These are phyloP conservation scores for Xylaria sp. DNA, from an alignment of 2,329 filamentous ascomycete species.

Conservation along the genomic window DNA sequence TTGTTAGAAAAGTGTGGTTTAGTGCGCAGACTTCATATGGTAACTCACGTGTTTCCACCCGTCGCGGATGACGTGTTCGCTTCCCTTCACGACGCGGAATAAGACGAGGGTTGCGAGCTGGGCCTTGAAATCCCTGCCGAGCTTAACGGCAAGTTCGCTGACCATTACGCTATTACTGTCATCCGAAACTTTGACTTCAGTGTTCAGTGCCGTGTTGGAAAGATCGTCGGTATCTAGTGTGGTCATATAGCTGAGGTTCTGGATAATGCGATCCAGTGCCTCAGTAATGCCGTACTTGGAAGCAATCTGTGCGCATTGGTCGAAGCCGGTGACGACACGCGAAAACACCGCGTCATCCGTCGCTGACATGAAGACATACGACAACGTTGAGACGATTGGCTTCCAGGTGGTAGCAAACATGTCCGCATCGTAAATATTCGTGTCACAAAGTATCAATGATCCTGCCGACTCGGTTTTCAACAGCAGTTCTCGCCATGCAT, in stretches of 20 bases:
- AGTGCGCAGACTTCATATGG: slow-evolving; percentile 6
- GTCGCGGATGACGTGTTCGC: slow-evolving; percentile 73
- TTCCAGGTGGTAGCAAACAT: slow-evolving; percentile 98
- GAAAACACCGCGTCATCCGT: slow-evolving; percentile 95
- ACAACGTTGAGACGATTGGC: slow-evolving; percentile 89
- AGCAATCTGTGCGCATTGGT: slow-evolving; percentile 93
- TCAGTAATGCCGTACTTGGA: slow-evolving; percentile 81
- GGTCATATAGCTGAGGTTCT: slow-evolving; percentile 87
- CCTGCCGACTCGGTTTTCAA: slow-evolving; percentile 79
- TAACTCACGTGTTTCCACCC: slow-evolving; percentile 76
- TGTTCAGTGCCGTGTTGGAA: slow-evolving; percentile 87
- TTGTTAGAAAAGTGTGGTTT: slow-evolving; percentile 41
- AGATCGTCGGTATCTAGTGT: slow-evolving; percentile 76
- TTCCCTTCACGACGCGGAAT: slow-evolving; percentile 87
- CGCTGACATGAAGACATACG: slow-evolving; percentile 98
- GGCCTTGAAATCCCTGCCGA: slow-evolving; percentile 90
- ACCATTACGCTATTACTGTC: slow-evolving; percentile 86
- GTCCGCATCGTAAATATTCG: slow-evolving; percentile 93
- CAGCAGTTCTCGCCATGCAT: slow-evolving; percentile 94
- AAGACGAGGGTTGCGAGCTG: slow-evolving; percentile 94
- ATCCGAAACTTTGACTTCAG: slow-evolving; percentile 89
- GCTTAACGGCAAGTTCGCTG: slow-evolving; percentile 93
- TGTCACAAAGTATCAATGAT: slow-evolving; percentile 77
- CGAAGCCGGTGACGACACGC: slow-evolving; percentile 89
- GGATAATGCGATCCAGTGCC: slow-evolving; percentile 89